Conservation (phyloP, 129 eudicot species). For the Smallanthus sonchifolius region DNA sequence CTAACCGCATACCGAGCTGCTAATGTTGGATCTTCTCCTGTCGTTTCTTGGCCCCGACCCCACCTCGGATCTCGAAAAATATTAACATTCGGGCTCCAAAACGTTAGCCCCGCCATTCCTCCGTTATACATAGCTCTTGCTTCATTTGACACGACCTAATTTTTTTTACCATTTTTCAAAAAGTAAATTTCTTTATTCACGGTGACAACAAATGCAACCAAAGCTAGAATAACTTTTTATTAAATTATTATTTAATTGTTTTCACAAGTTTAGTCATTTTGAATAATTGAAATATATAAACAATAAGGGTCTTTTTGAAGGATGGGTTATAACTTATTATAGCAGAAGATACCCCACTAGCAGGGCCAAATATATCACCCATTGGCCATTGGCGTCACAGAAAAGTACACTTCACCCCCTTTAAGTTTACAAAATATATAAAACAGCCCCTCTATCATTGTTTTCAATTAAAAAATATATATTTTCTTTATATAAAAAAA, state of each 20-base stretch:
- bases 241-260: neutral
- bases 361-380: neutral
- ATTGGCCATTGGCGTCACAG: neutral
- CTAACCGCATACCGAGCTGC: slow-evolving; percentile 66
- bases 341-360: slow-evolving; percentile 23
- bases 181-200: neutral
- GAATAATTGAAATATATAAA: slow-evolving; percentile 1
- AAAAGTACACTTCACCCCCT: neutral
- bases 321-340: slow-evolving; percentile 24
- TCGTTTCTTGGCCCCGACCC: slow-evolving; percentile 98
- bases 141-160: slow-evolving; percentile 84
- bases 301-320: slow-evolving; percentile 3
- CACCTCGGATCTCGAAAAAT: slow-evolving; percentile 91
- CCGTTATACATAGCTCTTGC: slow-evolving; percentile 97
- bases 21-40: slow-evolving; percentile 84
- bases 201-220: neutral
- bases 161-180: neutral
- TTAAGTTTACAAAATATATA: slow-evolving; percentile 6
- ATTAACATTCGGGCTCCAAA: slow-evolving; percentile 96
- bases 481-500: neutral
- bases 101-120: slow-evolving; percentile 81
- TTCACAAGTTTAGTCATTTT: neutral
- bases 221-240: neutral
- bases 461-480: neutral
- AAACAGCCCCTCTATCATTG: slow-evolving; percentile 9